Base-by-base conservation (phyloP, 1,139 yeast genomes). In the Yamadazyma friedrichii region DNA sequence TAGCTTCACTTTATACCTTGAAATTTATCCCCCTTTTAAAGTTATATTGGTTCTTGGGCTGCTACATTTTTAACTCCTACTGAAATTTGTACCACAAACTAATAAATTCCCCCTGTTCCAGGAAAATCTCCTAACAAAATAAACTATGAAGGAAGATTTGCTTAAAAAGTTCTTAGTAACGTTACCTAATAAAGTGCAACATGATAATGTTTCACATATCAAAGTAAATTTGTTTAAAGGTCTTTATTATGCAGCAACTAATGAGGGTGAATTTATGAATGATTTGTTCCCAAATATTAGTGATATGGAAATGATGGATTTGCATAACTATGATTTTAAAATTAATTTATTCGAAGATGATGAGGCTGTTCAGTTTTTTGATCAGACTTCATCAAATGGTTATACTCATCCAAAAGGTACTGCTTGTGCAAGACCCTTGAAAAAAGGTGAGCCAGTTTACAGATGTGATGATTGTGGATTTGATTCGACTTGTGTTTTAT, bases 401-500 rank as follows among this genome's bases (percentile, higher is more conserved):
- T 61, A 61, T 43, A 46, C 54, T 31, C 70, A 64, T 46, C 59
- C 67, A 1, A 46, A 51, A 13, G 55, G 53, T 27, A 56, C 82
- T 49, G 79, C 80, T 15, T 85, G 94, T 65, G 83, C 89, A 2
- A 64, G 82, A 39, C 68, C 76, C 24, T 79, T 85, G 49, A 69
- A 67, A 35, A 53, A 59, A 3, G 84, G 84, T 10, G 87, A 83
- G 45, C 78, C 84, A 1, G 80, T 83, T 11, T 85, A 82, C 54
- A 65, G 86, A 42, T 85, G 94, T 54, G 61, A 55, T 15, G 67
- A 70, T 34, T 85, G 93, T 67, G 88, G 86, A 1, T 77, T 73
- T 48, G 95, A 85, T 58, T 79, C 78, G 9, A 81, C 89, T 0
- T 85, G 94, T 66, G 89, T 86, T 12, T 58, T 85, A 24, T 85